Evolutionary conservation across 1,284 basidiomycete genomes (phyloP), one percentile per base, ranked within the genome.

Genomic region (Rugosomyces carneus): DNA sequence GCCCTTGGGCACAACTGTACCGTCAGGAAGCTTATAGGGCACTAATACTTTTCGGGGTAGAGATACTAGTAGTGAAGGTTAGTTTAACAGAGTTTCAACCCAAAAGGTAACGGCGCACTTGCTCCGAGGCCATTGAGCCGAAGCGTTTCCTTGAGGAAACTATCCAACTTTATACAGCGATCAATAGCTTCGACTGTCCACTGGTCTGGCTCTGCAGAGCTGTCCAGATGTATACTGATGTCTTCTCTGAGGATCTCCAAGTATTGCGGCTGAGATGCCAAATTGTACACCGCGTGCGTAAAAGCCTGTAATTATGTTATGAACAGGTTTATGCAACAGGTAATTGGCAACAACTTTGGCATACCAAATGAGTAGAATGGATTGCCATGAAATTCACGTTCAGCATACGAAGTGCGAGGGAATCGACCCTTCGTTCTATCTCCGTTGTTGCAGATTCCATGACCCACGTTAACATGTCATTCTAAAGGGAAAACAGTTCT

Each of bases 401-500:
- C 19, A 76, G 60, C 45, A 75, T 62, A 26, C 71, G 63, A 39
- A 67, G 53, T 1, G 57, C 44, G 55, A 67, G 40, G 63, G 59
- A 41, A 57, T 61, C 50, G 2, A 37, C 19, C 50, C 61, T 39
- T 62, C 55, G 38, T 57, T 66, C 49, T 54, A 58, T 20, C 63
- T 61, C 36, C 57, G 58, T 24, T 54, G 62, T 41, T 50, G 66
- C 64, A 13, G 60, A 60, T n/a, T 68, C 67, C 54, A 74, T 62
- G n/a, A 75, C 55, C 72, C 72, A 73, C 18, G 63, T 62, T 8
- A 76, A 57, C 60, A 72, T 54, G 53, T 75, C 71, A 39, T 51
- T 48, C 43, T 45, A 24, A 23, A 9, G 16, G 11, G 13, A 13
- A 18, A 5, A 11, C 65, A 37, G 11, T 13, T 7, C 11, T 66